Percentiles rank a stretch among this genome's conserved stretches.
Evolutionary conservation across 139 green algal genomes (phyloP).

Genomic region (Chlamydomonas sp.): DNA sequence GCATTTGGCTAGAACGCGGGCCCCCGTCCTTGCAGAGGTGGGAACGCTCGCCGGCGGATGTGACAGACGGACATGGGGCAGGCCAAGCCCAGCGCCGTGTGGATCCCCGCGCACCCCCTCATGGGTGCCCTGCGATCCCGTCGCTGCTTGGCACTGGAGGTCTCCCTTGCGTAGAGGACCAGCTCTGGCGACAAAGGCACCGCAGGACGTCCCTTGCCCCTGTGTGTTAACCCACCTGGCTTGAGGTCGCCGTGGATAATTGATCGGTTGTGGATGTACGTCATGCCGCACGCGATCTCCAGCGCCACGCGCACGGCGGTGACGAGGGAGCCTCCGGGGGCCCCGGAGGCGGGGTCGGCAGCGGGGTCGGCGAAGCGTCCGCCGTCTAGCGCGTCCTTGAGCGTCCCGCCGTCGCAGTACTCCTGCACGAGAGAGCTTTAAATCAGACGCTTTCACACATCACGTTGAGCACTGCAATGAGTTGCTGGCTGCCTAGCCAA

Average conservation of each 20-base stretch:
- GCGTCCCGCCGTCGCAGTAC: slow-evolving; percentile 37
- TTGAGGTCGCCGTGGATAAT: slow-evolving; percentile 18
- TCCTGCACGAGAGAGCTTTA: background rate
- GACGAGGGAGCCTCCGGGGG: background rate
- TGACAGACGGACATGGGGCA: no score
- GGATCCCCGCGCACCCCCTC: no score
- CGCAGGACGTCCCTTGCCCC: background rate
- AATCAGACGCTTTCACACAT: no score
- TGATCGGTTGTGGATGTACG: slow-evolving; percentile 12
- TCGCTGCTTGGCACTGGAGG: background rate
- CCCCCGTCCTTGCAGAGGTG: no score
- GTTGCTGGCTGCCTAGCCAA: no score
- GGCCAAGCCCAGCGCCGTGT: no score
- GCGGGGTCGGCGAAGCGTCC: background rate
- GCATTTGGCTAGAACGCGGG: no score
- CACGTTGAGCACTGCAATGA: no score
- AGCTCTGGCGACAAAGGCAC: background rate
- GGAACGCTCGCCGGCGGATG: no score
- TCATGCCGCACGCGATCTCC: slow-evolving; percentile 18
- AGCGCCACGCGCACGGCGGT: slow-evolving; percentile 14
- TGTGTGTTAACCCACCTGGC: no score
- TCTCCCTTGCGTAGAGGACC: background rate
- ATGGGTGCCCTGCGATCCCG: no score
- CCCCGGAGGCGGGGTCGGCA: background rate
- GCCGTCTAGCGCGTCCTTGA: slow-evolving; percentile 29